These are phyloP conservation scores for Dictyostelium capitatum DNA, from an alignment of 78 protist species.

Conservation along the genomic window DNA sequence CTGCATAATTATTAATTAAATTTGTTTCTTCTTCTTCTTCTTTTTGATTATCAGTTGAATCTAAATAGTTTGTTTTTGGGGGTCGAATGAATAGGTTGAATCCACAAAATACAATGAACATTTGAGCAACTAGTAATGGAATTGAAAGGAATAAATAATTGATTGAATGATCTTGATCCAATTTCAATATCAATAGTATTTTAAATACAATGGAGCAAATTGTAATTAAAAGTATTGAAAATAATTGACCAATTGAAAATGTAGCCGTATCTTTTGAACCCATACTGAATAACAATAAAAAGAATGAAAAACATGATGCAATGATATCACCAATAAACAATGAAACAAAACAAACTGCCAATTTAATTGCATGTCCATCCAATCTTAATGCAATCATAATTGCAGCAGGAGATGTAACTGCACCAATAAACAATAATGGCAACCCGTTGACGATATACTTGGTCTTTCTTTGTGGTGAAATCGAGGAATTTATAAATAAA, in stretches of 20 bases:
- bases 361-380: background rate
- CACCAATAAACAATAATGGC: slow-evolving; percentile 42
- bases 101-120: slow-evolving; percentile 45
- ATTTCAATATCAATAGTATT: slow-evolving; percentile 4
- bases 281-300: slow-evolving; percentile 32
- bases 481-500: background rate
- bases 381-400: slow-evolving; percentile 19
- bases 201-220: slow-evolving; percentile 39
- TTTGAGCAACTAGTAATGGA: slow-evolving; percentile 49
- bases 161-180: background rate
- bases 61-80: slow-evolving; percentile 5
- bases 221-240: slow-evolving; percentile 28
- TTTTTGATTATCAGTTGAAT: background rate
- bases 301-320: slow-evolving; percentile 34
- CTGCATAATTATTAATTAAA: background rate
- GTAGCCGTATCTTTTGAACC: slow-evolving; percentile 36
- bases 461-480: slow-evolving; percentile 19
- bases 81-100: slow-evolving; percentile 40
- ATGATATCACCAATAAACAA: slow-evolving; percentile 46
- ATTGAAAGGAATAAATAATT: slow-evolving; percentile 1
- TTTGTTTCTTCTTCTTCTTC: background rate
- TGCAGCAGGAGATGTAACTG: background rate
- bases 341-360: slow-evolving; percentile 51
- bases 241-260: slow-evolving; percentile 31
- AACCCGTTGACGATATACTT: slow-evolving; percentile 46